Conservation (phyloP, 1,284 basidiomycete genomes). For the Tilletia indica region DNA sequence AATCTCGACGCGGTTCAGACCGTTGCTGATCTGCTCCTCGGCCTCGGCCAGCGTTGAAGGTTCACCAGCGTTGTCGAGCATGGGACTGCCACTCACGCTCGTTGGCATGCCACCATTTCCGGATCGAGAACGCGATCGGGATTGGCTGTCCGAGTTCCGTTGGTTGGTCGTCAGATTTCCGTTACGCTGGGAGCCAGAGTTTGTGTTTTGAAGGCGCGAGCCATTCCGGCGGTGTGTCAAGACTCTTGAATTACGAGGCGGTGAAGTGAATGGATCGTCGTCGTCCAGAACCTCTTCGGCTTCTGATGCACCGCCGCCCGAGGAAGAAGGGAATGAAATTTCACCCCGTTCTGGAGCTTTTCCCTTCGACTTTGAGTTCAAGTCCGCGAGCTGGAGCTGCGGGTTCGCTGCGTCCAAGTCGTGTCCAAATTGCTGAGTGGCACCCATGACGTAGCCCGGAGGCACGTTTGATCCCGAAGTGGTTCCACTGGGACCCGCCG, state of each 20-base stretch:
- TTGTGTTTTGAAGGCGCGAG: not conserved
- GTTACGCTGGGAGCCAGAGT: not conserved
- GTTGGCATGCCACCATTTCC: not conserved
- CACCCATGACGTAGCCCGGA: conserved; percentile 34
- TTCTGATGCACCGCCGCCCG: not conserved
- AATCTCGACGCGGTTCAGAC: conserved; percentile 51
- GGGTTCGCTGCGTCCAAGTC: conserved; percentile 7
- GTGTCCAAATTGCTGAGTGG: conserved; percentile 7
- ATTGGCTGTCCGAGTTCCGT: not conserved
- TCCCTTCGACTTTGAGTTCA: not conserved
- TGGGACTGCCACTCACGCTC: not conserved
- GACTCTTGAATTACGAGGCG: not conserved
- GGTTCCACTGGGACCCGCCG: not conserved
- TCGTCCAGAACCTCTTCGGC: not conserved
- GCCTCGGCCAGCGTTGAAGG: conserved; percentile 23
- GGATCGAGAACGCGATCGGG: conserved; percentile 1
- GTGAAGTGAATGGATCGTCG: conserved; percentile 12
- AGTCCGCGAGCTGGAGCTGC: not conserved
- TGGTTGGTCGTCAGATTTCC: not conserved
- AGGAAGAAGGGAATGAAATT: conserved; percentile 15
- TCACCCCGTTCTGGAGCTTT: not conserved
- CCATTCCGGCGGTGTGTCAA: conserved; percentile 1
- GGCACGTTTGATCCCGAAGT: conserved; percentile 9
- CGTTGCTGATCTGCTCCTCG: conserved; percentile 44
- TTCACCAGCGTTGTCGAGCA: not conserved